phyloP scores from a whole-genome alignment of 2,329 filamentous ascomycete species.

The Chaetoscypha palmicola region DNA sequence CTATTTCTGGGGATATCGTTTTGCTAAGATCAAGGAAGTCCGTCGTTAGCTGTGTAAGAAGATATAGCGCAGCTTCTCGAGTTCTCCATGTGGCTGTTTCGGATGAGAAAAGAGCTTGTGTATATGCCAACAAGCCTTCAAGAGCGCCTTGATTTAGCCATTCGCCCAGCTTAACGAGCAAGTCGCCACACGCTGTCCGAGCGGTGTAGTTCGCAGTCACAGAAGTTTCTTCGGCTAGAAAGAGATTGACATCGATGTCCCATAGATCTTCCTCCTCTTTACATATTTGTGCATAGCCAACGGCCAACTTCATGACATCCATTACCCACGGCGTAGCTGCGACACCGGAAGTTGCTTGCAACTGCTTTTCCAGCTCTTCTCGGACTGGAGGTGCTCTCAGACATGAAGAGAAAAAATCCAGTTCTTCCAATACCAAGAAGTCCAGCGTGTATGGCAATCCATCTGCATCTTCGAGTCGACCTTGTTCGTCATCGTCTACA shows the following conservation, averaged over 20 bases:
- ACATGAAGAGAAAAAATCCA: constrained; percentile 91
- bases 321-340: constrained; percentile 72
- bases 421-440: constrained; percentile 84
- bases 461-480: constrained; percentile 82
- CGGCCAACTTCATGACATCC: constrained; percentile 78
- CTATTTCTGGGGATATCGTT: constrained; percentile 59
- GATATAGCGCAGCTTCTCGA: constrained; percentile 76
- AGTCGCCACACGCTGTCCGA: constrained; percentile 82
- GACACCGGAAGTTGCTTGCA: constrained; percentile 52
- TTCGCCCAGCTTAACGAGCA: constrained; percentile 87
- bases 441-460: constrained; percentile 91
- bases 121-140: constrained; percentile 71
- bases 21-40: constrained; percentile 77
- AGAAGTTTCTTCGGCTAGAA: constrained; percentile 88
- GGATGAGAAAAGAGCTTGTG: constrained; percentile 62
- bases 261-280: constrained; percentile 90
- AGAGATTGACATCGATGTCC: constrained; percentile 95
- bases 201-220: constrained; percentile 95
- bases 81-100: constrained; percentile 47
- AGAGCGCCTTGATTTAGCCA: constrained; percentile 73
- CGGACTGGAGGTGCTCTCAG: constrained; percentile 83
- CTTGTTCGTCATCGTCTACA: constrained; percentile 77
- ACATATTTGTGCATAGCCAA: constrained; percentile 82
- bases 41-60: constrained; percentile 75
- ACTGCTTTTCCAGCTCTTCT: constrained; percentile 76